Evolutionary conservation across 306 rosid genomes (phyloP).

Genomic region (Vigna radiata): DNA sequence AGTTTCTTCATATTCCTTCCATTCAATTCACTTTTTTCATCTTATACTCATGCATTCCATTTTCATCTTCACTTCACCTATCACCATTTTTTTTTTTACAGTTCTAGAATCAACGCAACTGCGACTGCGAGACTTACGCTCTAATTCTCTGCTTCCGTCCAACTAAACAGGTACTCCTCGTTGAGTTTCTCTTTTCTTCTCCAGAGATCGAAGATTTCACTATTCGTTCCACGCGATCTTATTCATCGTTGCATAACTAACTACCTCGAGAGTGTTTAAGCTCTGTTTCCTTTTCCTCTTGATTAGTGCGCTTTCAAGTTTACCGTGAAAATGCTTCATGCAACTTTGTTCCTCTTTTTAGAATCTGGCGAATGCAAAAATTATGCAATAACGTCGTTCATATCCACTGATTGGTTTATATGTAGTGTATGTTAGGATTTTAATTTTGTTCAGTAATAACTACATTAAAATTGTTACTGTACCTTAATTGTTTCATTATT

Average conservation of each 20-base stretch:
- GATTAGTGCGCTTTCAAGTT: not conserved
- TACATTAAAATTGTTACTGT: not conserved
- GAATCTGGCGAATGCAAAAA: not conserved
- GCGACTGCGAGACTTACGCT: no score
- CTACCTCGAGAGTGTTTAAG: not conserved
- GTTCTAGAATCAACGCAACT: no score
- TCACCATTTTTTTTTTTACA: no score
- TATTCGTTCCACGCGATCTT: not conserved
- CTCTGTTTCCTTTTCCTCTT: not conserved
- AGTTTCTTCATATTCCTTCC: slow-evolving; percentile 53
- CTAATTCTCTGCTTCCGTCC: no score
- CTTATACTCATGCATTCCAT: slow-evolving; percentile 4
- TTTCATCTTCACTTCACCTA: not conserved
- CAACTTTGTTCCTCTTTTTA: not conserved
- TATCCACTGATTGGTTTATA: not conserved
- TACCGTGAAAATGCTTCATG: slow-evolving; percentile 1
- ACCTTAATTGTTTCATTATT: not conserved
- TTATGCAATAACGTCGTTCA: not conserved
- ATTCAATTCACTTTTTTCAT: slow-evolving; percentile 23
- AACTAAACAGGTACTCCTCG: slow-evolving; percentile 31
- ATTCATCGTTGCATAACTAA: slow-evolving; percentile 1
- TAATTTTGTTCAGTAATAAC: not conserved
- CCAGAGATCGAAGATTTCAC: not conserved
- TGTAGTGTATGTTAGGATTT: not conserved
- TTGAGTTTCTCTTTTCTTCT: not conserved